Evolutionary conservation across 2,329 filamentous ascomycete species (phyloP).

Genomic region (Fusarium nisikadoi): DNA sequence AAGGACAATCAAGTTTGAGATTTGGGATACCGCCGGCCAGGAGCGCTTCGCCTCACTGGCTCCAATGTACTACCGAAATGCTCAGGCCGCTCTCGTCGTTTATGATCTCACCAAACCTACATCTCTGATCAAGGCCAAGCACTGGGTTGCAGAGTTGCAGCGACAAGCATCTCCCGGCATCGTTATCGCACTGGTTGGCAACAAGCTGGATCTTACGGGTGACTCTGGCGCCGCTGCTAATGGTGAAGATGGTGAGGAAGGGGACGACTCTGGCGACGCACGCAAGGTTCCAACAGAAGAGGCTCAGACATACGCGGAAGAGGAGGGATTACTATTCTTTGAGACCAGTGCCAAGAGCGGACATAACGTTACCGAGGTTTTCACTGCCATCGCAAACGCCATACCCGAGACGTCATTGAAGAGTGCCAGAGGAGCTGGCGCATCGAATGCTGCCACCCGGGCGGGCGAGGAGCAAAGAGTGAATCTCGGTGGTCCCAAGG

Average conservation of each 20-base stretch:
- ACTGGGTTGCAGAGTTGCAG: constrained; percentile 98
- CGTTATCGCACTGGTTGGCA: constrained; percentile 95
- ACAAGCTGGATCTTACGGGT: constrained; percentile 90
- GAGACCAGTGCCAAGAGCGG: constrained; percentile 98
- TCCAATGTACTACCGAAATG: constrained; percentile 99
- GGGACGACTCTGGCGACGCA: constrained; percentile 75
- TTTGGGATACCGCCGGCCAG: constrained; percentile 98
- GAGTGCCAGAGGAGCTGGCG: constrained; percentile 80
- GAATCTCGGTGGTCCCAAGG: constrained; percentile 79
- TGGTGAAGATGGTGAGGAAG: constrained; percentile 65
- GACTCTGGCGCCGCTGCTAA: constrained; percentile 58
- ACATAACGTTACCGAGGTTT: constrained; percentile 92
- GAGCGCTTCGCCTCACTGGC: constrained; percentile 96
- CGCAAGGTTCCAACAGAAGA: constrained; percentile 92
- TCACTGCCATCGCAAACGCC: constrained; percentile 96
- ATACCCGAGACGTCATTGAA: constrained; percentile 98
- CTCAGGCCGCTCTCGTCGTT: constrained; percentile 95
- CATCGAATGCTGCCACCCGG: constrained; percentile 68
- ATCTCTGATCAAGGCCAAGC: constrained; percentile 94
- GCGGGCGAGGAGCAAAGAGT: constrained; percentile 78
- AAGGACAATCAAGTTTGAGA: constrained; percentile 92
- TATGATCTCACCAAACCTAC: constrained; percentile 98
- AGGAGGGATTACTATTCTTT: constrained; percentile 94
- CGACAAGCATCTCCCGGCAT: constrained; percentile 96
- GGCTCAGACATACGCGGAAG: constrained; percentile 92